Conservation (phyloP, 208 protist species). For the Acanthamoeba healyi region DNA sequence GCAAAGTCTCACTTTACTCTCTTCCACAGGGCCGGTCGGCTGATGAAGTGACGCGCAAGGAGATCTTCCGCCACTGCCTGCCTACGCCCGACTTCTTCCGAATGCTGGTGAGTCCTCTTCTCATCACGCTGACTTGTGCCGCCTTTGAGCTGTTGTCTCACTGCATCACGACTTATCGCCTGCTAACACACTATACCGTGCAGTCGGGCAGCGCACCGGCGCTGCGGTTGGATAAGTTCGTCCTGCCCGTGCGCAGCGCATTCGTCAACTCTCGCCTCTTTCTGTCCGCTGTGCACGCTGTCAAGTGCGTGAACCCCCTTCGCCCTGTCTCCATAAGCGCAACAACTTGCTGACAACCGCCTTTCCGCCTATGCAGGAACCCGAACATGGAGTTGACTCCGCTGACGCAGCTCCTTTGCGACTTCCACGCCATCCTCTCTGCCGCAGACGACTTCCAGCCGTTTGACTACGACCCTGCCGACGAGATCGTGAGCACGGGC, state of each 20-base stretch:
- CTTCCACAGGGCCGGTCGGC: no score
- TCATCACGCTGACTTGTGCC: background rate
- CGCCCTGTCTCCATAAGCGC: no score
- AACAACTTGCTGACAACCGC: no score
- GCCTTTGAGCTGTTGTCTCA: no score
- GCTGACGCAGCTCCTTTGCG: background rate
- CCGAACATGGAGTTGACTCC: background rate
- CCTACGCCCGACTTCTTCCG: background rate
- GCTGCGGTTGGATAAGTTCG: background rate
- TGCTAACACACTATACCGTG: no score
- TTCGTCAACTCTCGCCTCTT: slow-evolving; percentile 10
- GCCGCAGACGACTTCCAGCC: background rate
- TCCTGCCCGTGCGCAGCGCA: slow-evolving; percentile 11
- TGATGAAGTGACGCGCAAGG: no score
- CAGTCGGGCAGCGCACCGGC: background rate
- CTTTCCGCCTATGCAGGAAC: no score
- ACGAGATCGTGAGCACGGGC: no score
- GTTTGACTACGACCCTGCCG: background rate
- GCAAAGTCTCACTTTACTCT: no score
- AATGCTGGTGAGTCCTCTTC: background rate
- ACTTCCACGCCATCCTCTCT: background rate
- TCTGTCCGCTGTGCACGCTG: no score
- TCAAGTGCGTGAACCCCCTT: no score
- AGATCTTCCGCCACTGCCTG: background rate
- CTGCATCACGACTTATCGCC: no score